phyloP scores from a whole-genome alignment of 192 early-diverging fungal genomes.

The Coemansia sp. region DNA sequence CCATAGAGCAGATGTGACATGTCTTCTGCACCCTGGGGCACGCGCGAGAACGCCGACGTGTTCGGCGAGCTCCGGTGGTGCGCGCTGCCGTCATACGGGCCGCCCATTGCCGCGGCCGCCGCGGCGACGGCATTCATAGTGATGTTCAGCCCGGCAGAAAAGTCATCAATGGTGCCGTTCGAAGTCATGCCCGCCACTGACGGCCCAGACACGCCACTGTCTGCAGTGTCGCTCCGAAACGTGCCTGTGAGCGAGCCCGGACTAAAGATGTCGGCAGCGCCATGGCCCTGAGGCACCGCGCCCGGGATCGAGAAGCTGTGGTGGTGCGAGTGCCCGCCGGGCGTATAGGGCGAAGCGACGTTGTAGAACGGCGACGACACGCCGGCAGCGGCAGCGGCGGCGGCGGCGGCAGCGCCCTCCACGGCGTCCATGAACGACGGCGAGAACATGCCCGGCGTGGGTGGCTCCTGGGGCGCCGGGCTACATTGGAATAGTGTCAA shows the following conservation, averaged over 20 bases:
- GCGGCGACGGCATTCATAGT: conserved; percentile 36
- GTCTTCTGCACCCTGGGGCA: conserved; percentile 9
- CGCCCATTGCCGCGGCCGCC: conserved; percentile 17
- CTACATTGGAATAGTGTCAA: too few relatives aligned
- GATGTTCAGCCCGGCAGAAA: conserved; percentile 39
- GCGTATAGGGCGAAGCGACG: conserved; percentile 36
- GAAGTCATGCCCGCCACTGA: conserved; percentile 2
- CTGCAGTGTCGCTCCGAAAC: conserved; percentile 6
- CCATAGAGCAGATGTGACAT: conserved; percentile 29
- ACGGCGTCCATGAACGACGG: conserved; percentile 64
- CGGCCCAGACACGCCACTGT: conserved; percentile 7
- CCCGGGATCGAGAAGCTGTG: conserved; percentile 39
- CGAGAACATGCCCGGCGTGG: conserved; percentile 66
- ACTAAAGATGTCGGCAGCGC: conserved; percentile 14
- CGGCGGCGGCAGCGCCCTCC: conserved; percentile 36
- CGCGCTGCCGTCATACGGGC: conserved; percentile 18
- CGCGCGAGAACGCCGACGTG: conserved; percentile 38
- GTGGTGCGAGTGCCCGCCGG: conserved; percentile 20
- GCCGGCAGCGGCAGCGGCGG: conserved; percentile 13
- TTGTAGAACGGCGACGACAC: conserved; percentile 46
- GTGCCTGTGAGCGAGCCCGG: conserved; percentile 14
- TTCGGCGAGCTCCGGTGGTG: conserved; percentile 19
- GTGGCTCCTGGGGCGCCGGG: conserved; percentile 36
- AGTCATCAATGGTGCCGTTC: conserved; percentile 17
- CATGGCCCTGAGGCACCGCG: conserved; percentile 11